Percentiles rank a stretch among this genome's conserved stretches.
phyloP scores from a whole-genome alignment of 805 yeast species.

The Schwanniomyces vanrijiae region DNA sequence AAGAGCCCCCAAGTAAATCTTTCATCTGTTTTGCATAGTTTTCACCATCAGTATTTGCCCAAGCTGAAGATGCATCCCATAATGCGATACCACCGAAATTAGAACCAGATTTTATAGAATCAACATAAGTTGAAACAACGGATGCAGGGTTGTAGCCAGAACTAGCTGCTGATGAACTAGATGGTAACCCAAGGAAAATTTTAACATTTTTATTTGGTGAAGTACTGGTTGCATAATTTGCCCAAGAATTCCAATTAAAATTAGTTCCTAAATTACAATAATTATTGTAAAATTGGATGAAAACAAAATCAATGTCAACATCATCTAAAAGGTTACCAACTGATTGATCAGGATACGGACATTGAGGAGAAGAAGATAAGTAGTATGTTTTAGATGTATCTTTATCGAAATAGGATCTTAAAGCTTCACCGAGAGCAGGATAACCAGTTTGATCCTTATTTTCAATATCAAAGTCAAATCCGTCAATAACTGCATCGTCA shows the following conservation, averaged over 20 bases:
- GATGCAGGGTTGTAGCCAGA: slow-evolving; percentile 27
- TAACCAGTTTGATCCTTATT: slow-evolving; percentile 18
- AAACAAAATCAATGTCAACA: slow-evolving; percentile 74
- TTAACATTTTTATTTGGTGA: slow-evolving; percentile 67
- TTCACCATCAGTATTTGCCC: slow-evolving; percentile 11
- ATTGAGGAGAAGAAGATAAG: slow-evolving; percentile 89
- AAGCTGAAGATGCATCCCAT: slow-evolving; percentile 38
- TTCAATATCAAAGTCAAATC: slow-evolving; percentile 35
- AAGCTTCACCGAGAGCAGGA: slow-evolving; percentile 29
- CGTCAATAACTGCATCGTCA: slow-evolving; percentile 29
- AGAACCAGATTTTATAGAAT: slow-evolving; percentile 15
- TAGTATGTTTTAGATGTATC: slow-evolving; percentile 57
- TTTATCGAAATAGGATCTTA: slow-evolving; percentile 12
- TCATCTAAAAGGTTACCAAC: slow-evolving; percentile 31
- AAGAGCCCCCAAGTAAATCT: slow-evolving; percentile 8
- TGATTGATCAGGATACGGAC: slow-evolving; percentile 75
- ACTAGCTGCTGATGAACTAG: slow-evolving; percentile 47
- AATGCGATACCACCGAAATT: slow-evolving; percentile 38
- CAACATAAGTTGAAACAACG: slow-evolving; percentile 15
- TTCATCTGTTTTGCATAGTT: slow-evolving; percentile 40
- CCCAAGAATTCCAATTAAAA: slow-evolving; percentile 76
- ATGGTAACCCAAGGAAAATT: slow-evolving; percentile 72
- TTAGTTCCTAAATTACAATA: slow-evolving; percentile 54
- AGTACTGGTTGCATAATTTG: slow-evolving; percentile 49
- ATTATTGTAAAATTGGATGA: slow-evolving; percentile 88